These are phyloP conservation scores for Cladosporium cucumerinum DNA, from an alignment of 2,329 filamentous ascomycete genomes.

Conservation along the genomic window DNA sequence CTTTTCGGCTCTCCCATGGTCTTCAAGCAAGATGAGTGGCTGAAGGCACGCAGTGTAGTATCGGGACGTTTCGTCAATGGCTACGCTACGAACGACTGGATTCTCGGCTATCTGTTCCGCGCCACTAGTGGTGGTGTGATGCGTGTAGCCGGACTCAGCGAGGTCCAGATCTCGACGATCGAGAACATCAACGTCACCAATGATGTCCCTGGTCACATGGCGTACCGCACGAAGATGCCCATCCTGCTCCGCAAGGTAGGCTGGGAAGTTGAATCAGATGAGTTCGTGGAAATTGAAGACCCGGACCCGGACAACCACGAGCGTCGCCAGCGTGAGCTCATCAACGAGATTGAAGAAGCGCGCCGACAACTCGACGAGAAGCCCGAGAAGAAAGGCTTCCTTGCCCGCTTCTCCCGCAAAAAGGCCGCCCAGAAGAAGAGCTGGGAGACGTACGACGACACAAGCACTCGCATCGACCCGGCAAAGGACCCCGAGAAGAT, in stretches of 20 bases:
- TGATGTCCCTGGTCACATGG: conserved; percentile 88
- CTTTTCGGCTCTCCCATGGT: conserved; percentile 91
- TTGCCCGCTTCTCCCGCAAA: conserved; percentile 77
- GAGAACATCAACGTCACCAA: conserved; percentile 90
- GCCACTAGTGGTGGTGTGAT: conserved; percentile 90
- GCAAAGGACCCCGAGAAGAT: conserved; percentile 13
- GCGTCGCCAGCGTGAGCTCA: conserved; percentile 83
- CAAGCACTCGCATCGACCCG: conserved; percentile 45
- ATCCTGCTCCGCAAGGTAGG: conserved; percentile 80
- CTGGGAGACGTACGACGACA: conserved; percentile 91
- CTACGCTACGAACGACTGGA: conserved; percentile 95
- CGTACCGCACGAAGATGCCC: conserved; percentile 91
- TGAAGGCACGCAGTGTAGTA: conserved; percentile 76
- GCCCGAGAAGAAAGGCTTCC: conserved; percentile 63
- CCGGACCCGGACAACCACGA: conserved; percentile 92
- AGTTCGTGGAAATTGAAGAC: conserved; percentile 95
- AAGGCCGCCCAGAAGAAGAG: conserved; percentile 74
- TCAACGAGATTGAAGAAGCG: conserved; percentile 94
- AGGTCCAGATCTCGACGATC: conserved; percentile 74
- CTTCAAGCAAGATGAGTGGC: conserved; percentile 84
- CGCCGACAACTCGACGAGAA: conserved; percentile 81
- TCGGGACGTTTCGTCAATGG: conserved; percentile 92
- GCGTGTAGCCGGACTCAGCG: conserved; percentile 76
- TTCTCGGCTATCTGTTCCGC: conserved; percentile 88
- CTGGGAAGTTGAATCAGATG: conserved; percentile 87